Conservation (phyloP, 169 alveolate genomes). For the Babesia sp. region DNA sequence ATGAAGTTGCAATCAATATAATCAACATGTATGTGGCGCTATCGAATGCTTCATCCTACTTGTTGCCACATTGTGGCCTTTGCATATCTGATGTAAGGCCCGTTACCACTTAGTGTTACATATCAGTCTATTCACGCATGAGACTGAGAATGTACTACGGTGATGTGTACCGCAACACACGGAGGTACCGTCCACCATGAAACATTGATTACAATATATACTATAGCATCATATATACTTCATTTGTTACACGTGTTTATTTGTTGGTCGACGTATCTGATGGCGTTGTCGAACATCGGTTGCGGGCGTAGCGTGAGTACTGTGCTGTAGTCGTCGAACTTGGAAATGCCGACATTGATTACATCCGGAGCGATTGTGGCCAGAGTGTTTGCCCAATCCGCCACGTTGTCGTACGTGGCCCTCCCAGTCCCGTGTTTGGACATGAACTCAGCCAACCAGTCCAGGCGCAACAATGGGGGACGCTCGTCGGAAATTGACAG, state of each 20-base stretch:
- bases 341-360: slow-evolving; percentile 27
- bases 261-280: slow-evolving; percentile 33
- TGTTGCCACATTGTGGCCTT: too few species aligned
- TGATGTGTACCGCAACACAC: background rate
- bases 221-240: background rate
- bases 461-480: slow-evolving; percentile 52
- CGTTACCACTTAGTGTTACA: background rate
- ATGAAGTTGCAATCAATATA: too few species aligned
- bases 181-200: background rate
- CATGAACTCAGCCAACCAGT: slow-evolving; percentile 57
- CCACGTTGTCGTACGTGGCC: slow-evolving; percentile 49
- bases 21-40: too few species aligned
- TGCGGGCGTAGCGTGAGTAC: slow-evolving; percentile 32
- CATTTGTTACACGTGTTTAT: slow-evolving; percentile 27
- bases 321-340: slow-evolving; percentile 55
- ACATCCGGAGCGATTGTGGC: slow-evolving; percentile 36
- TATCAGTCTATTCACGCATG: background rate
- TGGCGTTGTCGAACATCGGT: slow-evolving; percentile 25
- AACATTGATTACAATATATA: background rate
- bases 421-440: slow-evolving; percentile 36
- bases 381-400: slow-evolving; percentile 50
- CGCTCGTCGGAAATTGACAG: slow-evolving; percentile 30
- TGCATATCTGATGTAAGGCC: too few species aligned
- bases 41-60: too few species aligned
- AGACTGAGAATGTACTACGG: background rate